Evolutionary conservation across 345 rosid species (phyloP), one percentile per base, ranked within the genome.

Genomic region (Melastoma malabathricum): DNA sequence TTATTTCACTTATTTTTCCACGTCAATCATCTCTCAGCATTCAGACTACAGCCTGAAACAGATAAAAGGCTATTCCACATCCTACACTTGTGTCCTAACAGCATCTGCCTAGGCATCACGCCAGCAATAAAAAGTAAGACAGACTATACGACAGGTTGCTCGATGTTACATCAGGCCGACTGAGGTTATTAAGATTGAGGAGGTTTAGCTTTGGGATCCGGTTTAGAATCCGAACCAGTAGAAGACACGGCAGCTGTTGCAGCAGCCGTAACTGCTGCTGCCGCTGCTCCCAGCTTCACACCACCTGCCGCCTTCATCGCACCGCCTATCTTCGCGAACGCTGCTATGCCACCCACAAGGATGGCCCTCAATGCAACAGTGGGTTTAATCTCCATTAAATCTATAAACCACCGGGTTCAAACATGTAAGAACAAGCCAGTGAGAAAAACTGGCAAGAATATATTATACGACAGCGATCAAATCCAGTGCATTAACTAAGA

Each of bases 221-320:
- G 72, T 58, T 82, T 81, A 5, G 88, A 65, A 43, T 81, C 80
- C 2, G 77, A 18, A 58, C 41, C 12, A 8, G 41, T 34, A 34
- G 41, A 12, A 34, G 41, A 34, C 55, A 85, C 57, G 9, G 95
- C 88, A 0, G 94, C 93, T 0, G 77, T 57, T 25, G 97, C 97
- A 27, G 95, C 90, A n/a, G 70, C 74, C 0, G 89, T 72, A 79
- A 89, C 73, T 43, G 97, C 93, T 16, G 87, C 72, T 1, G 93
- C 88, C 0, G 95, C 95, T 14, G 86, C 95, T 50, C 95, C 94
- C 3, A 89, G 72, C 79, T 89, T 89, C 7, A 51, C 93, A 50
- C 93, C 85, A 20, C 97, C 87, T 12, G 87, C 97, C 2, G 93
- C 93, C 63, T 89, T 89, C 95, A 89, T 75, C 15, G 53, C 87